Evolutionary conservation across 768 basidiomycete species (phyloP), one percentile per base, ranked within the genome.

Genomic region (Lepiota subincarnata): DNA sequence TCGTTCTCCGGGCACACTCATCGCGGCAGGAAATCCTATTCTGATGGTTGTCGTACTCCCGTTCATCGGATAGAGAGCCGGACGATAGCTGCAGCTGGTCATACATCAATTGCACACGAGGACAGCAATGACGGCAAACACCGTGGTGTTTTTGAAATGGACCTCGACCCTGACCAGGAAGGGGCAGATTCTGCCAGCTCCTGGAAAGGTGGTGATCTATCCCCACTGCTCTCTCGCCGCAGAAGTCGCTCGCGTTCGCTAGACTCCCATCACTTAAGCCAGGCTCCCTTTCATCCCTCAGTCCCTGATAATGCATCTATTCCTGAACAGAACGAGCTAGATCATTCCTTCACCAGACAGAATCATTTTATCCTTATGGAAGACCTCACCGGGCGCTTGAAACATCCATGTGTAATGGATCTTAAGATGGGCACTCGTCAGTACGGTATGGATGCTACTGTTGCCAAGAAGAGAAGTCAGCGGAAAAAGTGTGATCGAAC

Each of bases 341-440:
- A 80, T 48, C 69, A 75, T 31, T 66, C 76, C 43, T 73, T 87
- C 43, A 84, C 92, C 6, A 84, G 96, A 11, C 95, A 97, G 69
- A 94, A 97, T 64, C 89, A 98, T 66, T 99, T 98, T 65, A 97
- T 99, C 62, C 80, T 98, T 60, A 97, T 99, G 94, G 97, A 99
- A 70, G 97, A 99, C 64, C 74, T 99, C 44, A 99, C 97, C 2
- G 97, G 97, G 20, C 76, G 89, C 31, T 69, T 97, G 64, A 95
- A 89, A 69, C 82, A 80, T 46, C 91, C 97, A 7, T 99, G 97
- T 64, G 96, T 99, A 38, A 82, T 98, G 63, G 97, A 99, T 69
- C 75, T 99, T 62, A 99, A 99, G 76, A 98, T 98, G 97, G 97
- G 97, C n/a, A 98, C 95, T 26, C 78, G 97, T 31, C 97, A 99